Percentiles rank a stretch among this genome's conserved stretches.
Conservation (phyloP, 352 stramenopile species). For the Phytopythium montanum region DNA sequence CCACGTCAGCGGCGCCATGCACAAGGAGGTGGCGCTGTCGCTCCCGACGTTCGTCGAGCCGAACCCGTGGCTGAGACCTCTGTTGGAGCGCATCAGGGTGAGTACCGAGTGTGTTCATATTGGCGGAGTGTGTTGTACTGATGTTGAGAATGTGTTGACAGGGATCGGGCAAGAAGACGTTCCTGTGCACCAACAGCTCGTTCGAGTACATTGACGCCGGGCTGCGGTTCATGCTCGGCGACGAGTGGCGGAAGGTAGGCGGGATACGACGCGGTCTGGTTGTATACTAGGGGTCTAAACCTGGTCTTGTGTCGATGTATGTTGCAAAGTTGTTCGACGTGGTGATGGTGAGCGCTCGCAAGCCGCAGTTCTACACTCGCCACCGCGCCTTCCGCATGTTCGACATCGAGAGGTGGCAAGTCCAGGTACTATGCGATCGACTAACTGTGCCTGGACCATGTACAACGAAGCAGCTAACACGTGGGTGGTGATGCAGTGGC, state of each 20-base stretch:
- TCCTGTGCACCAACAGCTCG: constrained; percentile 93
- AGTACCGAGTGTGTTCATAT: not conserved
- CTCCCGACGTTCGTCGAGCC: constrained; percentile 86
- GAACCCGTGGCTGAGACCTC: constrained; percentile 79
- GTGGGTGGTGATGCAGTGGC: constrained; percentile 33
- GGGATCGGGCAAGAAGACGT: constrained; percentile 86
- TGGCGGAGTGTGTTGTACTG: not conserved
- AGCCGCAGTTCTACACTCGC: constrained; percentile 91
- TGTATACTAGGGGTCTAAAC: not conserved
- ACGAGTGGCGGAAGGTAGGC: constrained; percentile 76
- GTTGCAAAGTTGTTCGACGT: constrained; percentile 82
- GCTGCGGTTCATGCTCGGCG: constrained; percentile 90
- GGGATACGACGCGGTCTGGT: not conserved
- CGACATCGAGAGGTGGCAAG: constrained; percentile 58
- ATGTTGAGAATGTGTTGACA: constrained; percentile 20
- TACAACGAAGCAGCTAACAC: not conserved
- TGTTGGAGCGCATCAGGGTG: constrained; percentile 77
- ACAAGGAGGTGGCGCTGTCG: constrained; percentile 84
- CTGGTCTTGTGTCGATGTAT: constrained; percentile 1
- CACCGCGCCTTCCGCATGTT: constrained; percentile 74
- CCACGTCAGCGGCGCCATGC: constrained; percentile 91
- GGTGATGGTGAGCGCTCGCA: constrained; percentile 87
- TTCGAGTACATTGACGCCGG: constrained; percentile 93
- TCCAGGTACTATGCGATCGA: constrained; percentile 33
- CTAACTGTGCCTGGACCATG: not conserved